Base-by-base conservation (phyloP, 1,284 basidiomycete genomes). In the Boletus nobilissimus region DNA sequence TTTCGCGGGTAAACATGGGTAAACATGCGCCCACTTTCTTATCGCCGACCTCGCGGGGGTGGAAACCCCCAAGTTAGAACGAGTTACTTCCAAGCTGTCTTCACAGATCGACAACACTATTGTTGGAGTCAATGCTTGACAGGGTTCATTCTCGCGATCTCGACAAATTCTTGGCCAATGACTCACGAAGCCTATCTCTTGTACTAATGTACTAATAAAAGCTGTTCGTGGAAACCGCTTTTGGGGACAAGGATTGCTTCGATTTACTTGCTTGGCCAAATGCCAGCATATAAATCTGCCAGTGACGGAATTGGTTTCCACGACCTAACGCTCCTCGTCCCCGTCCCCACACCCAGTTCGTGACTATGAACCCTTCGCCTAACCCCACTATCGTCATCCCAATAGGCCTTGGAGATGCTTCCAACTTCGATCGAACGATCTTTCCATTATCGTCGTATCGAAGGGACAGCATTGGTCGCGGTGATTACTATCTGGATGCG, bases 401-500 rank as follows among this genome's bases (percentile, higher is more conserved):
- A 11, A 24, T 79, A 2, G 1, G 26, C 8, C 70, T 81, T 54
- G 80, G 80, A 26, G 19, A 32, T 36, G 74, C 70, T 19, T 69
- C 76, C 19, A 39, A 34, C 39, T 77, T 76, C 39, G 29, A 81
- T 32, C 66, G 54, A 32, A 24, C 13, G 2, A 24, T 76, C 34
- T 77, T 76, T 34, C 76, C 77, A 6, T 13, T 80, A 24, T 63
- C 29, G 39, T 66, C 40, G 13, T 43, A 63, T 63, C 13, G 2
- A 26, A 65, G 65, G 60, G 71, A 69, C 13, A 51, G 19, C 0
- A 26, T 81, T 32, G 39, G 69, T 9, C 36, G 60, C 9, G 68
- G 70, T 32, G 73, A 77, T 16, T 22, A 75, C 8, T 71, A 64
- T 54, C 75, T 81, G 29, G 70, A 78, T 16, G 76, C 71, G 24